Base-by-base conservation (phyloP, 495 filamentous ascomycete species). In the Xylaria longipes region DNA sequence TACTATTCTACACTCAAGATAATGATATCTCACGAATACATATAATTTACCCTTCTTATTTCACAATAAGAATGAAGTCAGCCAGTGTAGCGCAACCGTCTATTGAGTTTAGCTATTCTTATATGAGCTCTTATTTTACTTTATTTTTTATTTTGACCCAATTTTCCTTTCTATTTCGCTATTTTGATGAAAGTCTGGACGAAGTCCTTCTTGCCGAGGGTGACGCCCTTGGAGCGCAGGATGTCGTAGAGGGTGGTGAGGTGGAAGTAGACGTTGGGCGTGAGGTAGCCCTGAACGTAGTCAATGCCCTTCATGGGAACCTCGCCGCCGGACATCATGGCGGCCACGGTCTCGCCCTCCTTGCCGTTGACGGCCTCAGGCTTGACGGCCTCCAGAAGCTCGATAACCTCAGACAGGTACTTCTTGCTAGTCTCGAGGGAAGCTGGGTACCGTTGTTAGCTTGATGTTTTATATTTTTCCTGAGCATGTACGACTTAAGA, bases 181-280 rank as follows among this genome's bases (percentile, higher is more conserved):
- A 39, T 8, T 3, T 17, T 56, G 29, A 83, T 60, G 58, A 81
- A 83, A 12, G 65, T 15, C 27, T 60, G 73, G 64, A 88, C 46
- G 71, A 79, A 91, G 78, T 90, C 85, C 27, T 27, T 22, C 82
- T 91, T 91, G 1, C 87, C 87, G 17, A 92, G 14, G 1, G 82
- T 80, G 46, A 89, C 89, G 9, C 89, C 89, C 74, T 88, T 81
- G 58, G 76, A 79, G 35, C 89, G 77, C 65, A 91, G 71, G 70
- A 92, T 86, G 14, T 71, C 77, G 78, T 92, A 91, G 31, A 87
- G 79, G 11, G 82, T 88, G 2, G 74, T 78, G 41, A 87, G 41
- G 78, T 91, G 90, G 77, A 92, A 91, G 71, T 80, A 87, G 69
- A 90, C 82, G 71, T 91, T 89, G 45, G 89, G 87, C 17, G 86